phyloP scores from a whole-genome alignment of 257 asterid genomes.

The Sherardia arvensis region DNA sequence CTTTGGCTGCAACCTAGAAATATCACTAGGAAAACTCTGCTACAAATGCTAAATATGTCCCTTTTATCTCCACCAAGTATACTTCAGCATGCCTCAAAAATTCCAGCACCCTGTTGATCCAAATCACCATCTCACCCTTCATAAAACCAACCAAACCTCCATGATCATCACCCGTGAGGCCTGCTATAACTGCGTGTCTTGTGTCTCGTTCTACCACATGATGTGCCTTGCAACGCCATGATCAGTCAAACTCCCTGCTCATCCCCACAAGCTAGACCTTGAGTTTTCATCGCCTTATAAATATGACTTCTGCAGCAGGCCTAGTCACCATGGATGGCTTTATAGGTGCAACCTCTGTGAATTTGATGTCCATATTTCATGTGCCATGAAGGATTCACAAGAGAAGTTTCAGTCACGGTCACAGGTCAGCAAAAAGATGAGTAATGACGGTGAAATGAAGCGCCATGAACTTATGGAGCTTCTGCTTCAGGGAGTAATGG shows the following conservation, averaged over 20 bases:
- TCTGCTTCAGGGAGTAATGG: conserved; percentile 21
- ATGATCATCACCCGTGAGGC: conserved; percentile 22
- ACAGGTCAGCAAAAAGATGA: conserved; percentile 1
- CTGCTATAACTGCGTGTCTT: conserved; percentile 35
- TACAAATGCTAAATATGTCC: conserved; percentile 33
- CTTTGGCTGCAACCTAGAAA: conserved; percentile 33
- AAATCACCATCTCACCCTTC: conserved; percentile 28
- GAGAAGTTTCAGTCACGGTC: conserved; percentile 6
- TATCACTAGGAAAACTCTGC: conserved; percentile 21
- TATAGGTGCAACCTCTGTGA: conserved; percentile 36
- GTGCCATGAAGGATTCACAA: conserved; percentile 26
- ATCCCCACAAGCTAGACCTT: conserved; percentile 34
- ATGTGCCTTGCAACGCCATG: conserved; percentile 42
- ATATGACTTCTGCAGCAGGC: conserved; percentile 36
- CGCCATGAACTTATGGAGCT: conserved; percentile 33
- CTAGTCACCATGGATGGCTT: conserved; percentile 42
- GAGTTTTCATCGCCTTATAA: conserved; percentile 40
- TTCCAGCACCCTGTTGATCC: conserved; percentile 36
- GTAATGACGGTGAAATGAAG: conserved; percentile 4
- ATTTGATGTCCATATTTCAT: conserved; percentile 47
- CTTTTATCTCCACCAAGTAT: conserved; percentile 41
- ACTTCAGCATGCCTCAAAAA: conserved; percentile 40
- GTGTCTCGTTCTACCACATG: conserved; percentile 28
- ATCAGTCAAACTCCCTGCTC: conserved; percentile 32
- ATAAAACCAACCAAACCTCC: conserved; percentile 1